A percentile compares a stretch with the other conserved stretches of the same genome.
Conservation (phyloP, 306 rosid species). For the Casuarina equisetifolia region DNA sequence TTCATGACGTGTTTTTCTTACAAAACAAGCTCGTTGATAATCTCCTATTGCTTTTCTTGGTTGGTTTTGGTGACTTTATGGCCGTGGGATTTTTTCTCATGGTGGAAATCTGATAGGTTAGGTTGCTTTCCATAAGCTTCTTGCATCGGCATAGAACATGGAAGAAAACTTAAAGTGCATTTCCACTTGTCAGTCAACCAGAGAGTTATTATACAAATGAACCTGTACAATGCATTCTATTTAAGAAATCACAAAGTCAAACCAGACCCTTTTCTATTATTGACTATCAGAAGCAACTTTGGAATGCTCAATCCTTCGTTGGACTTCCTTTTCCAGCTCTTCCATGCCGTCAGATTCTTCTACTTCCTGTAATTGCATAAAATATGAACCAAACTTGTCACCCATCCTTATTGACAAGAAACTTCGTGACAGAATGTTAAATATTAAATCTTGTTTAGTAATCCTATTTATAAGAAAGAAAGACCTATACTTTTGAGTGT, state of each 20-base stretch:
- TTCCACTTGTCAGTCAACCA: neutral
- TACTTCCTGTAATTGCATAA: slow-evolving; percentile 58
- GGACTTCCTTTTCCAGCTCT: slow-evolving; percentile 80
- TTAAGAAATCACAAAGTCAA: neutral
- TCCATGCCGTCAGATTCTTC: slow-evolving; percentile 84
- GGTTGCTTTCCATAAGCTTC: no score
- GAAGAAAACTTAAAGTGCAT: neutral
- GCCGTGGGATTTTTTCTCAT: no score
- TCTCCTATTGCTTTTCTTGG: neutral
- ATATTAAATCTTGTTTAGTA: no score
- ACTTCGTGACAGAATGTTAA: neutral
- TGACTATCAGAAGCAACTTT: neutral
- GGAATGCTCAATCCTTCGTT: slow-evolving; percentile 7
- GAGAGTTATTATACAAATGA: neutral
- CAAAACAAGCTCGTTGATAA: neutral
- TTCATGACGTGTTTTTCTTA: no score
- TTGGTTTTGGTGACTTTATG: neutral
- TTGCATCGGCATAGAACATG: no score
- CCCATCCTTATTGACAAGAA: neutral
- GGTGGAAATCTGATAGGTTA: no score
- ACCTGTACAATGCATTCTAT: neutral
- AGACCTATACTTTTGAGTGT: no score
- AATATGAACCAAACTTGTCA: no score
- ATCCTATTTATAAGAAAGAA: no score
- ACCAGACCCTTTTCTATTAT: neutral